These are phyloP conservation scores for Achlya hypogyna DNA, from an alignment of 352 stramenopile species.

Conservation along the genomic window DNA sequence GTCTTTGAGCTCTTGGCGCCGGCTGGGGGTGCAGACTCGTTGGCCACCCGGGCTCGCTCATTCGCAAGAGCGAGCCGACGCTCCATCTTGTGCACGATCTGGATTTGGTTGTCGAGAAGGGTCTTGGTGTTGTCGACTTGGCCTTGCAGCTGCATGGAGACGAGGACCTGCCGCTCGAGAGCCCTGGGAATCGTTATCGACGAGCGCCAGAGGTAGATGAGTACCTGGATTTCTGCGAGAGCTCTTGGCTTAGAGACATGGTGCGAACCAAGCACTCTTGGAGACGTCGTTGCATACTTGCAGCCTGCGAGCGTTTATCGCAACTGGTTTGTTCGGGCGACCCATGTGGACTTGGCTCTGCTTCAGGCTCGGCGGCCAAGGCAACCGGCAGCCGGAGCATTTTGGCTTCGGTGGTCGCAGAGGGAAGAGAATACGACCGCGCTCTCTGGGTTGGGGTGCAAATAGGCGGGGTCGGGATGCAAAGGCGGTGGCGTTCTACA, in stretches of 20 bases:
- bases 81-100: conserved; percentile 15
- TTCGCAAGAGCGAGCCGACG: conserved; percentile 31
- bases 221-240: conserved; percentile 6
- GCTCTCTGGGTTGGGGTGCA: neutral
- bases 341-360: neutral
- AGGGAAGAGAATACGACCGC: neutral
- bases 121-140: neutral
- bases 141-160: neutral
- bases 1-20: neutral
- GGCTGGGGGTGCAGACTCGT: conserved; percentile 21
- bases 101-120: neutral
- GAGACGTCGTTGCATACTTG: neutral
- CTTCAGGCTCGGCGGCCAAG: too few species aligned
- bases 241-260: neutral
- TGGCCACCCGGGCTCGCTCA: conserved; percentile 24
- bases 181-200: neutral
- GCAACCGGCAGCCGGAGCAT: too few species aligned
- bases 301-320: neutral
- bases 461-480: neutral
- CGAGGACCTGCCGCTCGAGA: neutral
- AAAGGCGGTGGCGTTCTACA: neutral
- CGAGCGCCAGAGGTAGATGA: neutral
- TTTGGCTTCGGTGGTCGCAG: neutral
- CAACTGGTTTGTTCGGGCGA: neutral
- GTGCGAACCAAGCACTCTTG: conserved; percentile 7